Evolutionary conservation across 495 filamentous ascomycete genomes (phyloP).

Genomic region (Penicillium arizonense): DNA sequence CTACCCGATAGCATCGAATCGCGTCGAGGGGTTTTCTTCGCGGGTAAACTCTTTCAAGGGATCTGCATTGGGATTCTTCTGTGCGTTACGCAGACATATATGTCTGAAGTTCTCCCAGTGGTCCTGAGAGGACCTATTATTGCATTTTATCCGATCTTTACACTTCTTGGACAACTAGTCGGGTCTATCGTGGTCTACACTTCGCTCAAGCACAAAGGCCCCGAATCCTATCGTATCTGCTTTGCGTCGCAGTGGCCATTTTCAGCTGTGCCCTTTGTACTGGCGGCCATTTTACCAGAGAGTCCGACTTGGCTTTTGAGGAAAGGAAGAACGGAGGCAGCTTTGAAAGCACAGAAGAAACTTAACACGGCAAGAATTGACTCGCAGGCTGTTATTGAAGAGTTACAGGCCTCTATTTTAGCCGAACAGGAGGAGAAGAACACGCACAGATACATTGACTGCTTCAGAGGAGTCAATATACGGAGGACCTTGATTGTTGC

Average conservation of each 20-base stretch:
- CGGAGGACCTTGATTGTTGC: constrained; percentile 48
- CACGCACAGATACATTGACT: constrained; percentile 36
- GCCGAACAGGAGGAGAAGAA: constrained; percentile 20
- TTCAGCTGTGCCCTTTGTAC: constrained; percentile 16
- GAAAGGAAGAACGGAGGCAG: constrained; percentile 3
- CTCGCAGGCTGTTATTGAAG: constrained; percentile 14
- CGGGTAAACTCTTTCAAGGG: constrained; percentile 38
- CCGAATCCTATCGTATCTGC: constrained; percentile 23
- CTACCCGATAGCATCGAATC: constrained; percentile 21
- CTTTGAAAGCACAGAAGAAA: constrained; percentile 17
- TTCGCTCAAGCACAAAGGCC: constrained; percentile 13
- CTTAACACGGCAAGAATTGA: constrained; percentile 12
- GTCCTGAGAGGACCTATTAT: constrained; percentile 42
- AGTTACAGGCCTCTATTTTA: constrained; percentile 21
- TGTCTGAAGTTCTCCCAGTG: constrained; percentile 43
- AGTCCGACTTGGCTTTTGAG: constrained; percentile 22
- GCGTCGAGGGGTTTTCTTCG: constrained; percentile 31
- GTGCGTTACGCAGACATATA: constrained; percentile 44
- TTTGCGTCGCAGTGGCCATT: constrained; percentile 38
- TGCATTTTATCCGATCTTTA: constrained; percentile 45
- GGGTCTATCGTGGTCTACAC: constrained; percentile 41
- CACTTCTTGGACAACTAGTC: constrained; percentile 42
- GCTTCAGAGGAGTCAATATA: constrained; percentile 42
- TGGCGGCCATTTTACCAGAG: constrained; percentile 18
- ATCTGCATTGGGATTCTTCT: constrained; percentile 40